Percentiles rank a stretch among this genome's conserved stretches.
phyloP scores from a whole-genome alignment of 345 rosid species.

The Raphanus sativus region DNA sequence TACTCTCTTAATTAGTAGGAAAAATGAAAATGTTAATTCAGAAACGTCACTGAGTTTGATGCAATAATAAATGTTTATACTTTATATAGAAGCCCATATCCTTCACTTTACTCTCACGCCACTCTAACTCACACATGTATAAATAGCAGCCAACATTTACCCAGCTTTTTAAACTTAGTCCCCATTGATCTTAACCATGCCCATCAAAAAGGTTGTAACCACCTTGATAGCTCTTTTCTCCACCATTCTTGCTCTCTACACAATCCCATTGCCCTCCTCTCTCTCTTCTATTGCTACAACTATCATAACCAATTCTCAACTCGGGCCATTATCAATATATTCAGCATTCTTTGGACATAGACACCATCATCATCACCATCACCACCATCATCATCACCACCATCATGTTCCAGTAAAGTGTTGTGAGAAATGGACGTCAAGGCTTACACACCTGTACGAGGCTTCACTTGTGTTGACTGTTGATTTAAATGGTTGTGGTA shows the following conservation, averaged over 20 bases:
- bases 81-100: slow-evolving; percentile 5
- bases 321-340: slow-evolving; percentile 19
- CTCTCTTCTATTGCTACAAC: slow-evolving; percentile 18
- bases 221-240: neutral
- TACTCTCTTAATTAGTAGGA: neutral
- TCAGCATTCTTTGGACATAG: slow-evolving; percentile 25
- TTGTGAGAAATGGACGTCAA: slow-evolving; percentile 43
- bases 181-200: slow-evolving; percentile 16
- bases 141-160: slow-evolving; percentile 13
- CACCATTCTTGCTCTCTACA: slow-evolving; percentile 20
- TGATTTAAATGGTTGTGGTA: slow-evolving; percentile 60
- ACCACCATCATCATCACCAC: neutral
- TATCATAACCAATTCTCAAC: slow-evolving; percentile 17
- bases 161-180: neutral
- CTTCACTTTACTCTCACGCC: slow-evolving; percentile 33
- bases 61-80: neutral
- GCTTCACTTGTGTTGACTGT: slow-evolving; percentile 59
- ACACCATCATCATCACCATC: slow-evolving; percentile 7
- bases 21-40: neutral
- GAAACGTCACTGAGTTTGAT: neutral
- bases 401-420: slow-evolving; percentile 35
- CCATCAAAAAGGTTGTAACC: slow-evolving; percentile 18
- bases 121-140: slow-evolving; percentile 20
- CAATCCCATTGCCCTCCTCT: neutral
- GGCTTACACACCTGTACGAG: slow-evolving; percentile 36